A percentile compares a stretch with the other conserved stretches of the same genome.
Conservation (phyloP, 768 basidiomycete species). For the Tylopilus vinaceipallidus region DNA sequence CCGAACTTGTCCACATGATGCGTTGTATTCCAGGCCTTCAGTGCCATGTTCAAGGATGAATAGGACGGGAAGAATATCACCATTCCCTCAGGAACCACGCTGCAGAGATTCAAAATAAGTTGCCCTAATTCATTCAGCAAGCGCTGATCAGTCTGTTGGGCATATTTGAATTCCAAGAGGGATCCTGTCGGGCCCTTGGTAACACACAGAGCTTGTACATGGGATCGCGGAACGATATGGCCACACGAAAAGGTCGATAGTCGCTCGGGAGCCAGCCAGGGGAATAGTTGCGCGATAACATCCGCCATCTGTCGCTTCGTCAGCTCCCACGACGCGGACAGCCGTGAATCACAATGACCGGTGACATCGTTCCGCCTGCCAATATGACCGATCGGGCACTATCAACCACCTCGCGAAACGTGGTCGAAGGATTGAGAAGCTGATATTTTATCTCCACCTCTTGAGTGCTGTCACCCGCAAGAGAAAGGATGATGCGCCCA, state of each 20-base stretch:
- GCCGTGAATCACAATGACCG: slow-evolving; percentile 50
- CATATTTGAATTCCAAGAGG: slow-evolving; percentile 79
- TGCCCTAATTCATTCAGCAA: slow-evolving; percentile 82
- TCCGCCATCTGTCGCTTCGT: slow-evolving; percentile 69
- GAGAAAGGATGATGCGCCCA: slow-evolving; percentile 67
- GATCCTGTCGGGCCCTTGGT: slow-evolving; percentile 71
- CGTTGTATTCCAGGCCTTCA: slow-evolving; percentile 59
- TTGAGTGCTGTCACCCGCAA: slow-evolving; percentile 38
- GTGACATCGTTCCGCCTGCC: slow-evolving; percentile 98
- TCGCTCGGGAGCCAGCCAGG: slow-evolving; percentile 54
- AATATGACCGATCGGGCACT: slow-evolving; percentile 81
- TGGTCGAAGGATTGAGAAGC: slow-evolving; percentile 85
- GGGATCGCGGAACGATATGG: slow-evolving; percentile 83
- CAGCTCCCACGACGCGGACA: slow-evolving; percentile 1
- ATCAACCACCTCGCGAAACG: slow-evolving; percentile 82
- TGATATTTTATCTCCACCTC: slow-evolving; percentile 80
- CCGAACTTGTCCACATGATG: slow-evolving; percentile 62
- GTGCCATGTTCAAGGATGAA: slow-evolving; percentile 68
- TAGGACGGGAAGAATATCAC: slow-evolving; percentile 96
- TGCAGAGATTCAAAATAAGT: slow-evolving; percentile 74
- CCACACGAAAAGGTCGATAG: slow-evolving; percentile 87
- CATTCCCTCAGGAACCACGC: slow-evolving; percentile 80
- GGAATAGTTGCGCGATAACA: slow-evolving; percentile 77
- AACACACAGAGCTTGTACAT: slow-evolving; percentile 74
- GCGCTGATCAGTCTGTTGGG: slow-evolving; percentile 61